Conservation (phyloP, 2,329 filamentous ascomycete species). For the Clonostachys solani region DNA sequence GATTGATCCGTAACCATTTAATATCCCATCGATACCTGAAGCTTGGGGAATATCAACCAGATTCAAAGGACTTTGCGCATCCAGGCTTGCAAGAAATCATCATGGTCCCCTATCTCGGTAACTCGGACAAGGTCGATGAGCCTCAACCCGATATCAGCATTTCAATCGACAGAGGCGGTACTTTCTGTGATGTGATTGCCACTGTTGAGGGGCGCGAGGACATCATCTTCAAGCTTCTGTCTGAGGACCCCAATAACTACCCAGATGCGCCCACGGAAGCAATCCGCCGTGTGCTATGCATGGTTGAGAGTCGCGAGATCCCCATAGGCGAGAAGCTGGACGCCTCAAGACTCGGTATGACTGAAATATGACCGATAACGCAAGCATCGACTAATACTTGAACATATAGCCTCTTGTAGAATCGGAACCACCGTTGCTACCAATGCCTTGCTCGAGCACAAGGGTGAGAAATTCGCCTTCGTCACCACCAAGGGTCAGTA, state of each 20-base stretch:
- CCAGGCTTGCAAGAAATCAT: too few species aligned
- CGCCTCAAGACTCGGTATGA: constrained; percentile 22
- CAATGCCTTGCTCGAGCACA: constrained; percentile 67
- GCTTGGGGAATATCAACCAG: too few species aligned
- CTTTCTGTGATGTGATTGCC: constrained; percentile 71
- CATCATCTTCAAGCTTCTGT: constrained; percentile 70
- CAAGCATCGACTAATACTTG: not conserved
- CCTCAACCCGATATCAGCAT: constrained; percentile 7
- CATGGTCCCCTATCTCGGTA: not conserved
- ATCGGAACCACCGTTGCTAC: constrained; percentile 77
- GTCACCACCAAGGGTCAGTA: constrained; percentile 53
- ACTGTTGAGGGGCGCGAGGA: constrained; percentile 62
- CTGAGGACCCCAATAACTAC: constrained; percentile 68
- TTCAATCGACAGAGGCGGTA: constrained; percentile 57
- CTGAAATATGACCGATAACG: not conserved
- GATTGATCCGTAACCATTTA: too few species aligned
- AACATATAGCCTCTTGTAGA: constrained; percentile 63
- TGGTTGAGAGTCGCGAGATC: constrained; percentile 54
- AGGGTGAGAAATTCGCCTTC: constrained; percentile 67
- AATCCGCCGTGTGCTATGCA: constrained; percentile 63
- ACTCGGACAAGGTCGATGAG: not conserved
- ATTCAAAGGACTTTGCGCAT: too few species aligned
- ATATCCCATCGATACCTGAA: too few species aligned
- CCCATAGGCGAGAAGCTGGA: constrained; percentile 26
- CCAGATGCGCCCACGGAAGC: constrained; percentile 68